Evolutionary conservation across 495 filamentous ascomycete species (phyloP).

Genomic region (Ramalina intermedia): DNA sequence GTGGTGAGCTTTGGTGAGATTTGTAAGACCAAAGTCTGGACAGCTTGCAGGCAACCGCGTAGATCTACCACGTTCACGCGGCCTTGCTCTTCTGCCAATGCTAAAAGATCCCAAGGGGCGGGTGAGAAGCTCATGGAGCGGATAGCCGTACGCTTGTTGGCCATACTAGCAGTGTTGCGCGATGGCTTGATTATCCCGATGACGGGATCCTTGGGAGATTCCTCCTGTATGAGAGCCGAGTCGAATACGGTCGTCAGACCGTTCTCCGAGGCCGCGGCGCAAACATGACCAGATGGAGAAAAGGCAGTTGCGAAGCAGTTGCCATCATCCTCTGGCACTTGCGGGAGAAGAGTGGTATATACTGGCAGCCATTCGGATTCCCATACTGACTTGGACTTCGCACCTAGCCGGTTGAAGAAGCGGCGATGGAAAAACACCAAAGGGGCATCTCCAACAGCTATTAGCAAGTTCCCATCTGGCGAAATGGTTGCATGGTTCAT

Average conservation of each 20-base stretch:
- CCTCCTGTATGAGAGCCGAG: constrained; percentile 31
- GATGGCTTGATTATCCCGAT: constrained; percentile 28
- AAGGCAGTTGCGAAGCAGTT: constrained; percentile 60
- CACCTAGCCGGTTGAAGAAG: not conserved
- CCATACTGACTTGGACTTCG: not conserved
- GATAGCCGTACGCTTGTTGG: constrained; percentile 52
- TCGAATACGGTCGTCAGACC: constrained; percentile 59
- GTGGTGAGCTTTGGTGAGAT: constrained; percentile 36
- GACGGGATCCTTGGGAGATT: constrained; percentile 26
- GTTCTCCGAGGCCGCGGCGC: constrained; percentile 57
- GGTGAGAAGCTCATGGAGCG: constrained; percentile 85
- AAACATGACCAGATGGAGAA: constrained; percentile 50
- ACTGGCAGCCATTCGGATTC: constrained; percentile 13
- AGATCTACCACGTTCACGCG: constrained; percentile 74
- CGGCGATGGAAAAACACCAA: constrained; percentile 63
- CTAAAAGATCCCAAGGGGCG: constrained; percentile 76
- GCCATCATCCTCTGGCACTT: constrained; percentile 27
- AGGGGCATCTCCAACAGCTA: constrained; percentile 75
- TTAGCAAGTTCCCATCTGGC: constrained; percentile 65
- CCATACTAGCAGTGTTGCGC: constrained; percentile 13
- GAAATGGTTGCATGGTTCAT: constrained; percentile 92
- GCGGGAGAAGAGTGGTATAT: constrained; percentile 19
- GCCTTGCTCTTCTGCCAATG: constrained; percentile 85
- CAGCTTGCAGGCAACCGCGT: constrained; percentile 56
- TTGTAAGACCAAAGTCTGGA: constrained; percentile 59